Evolutionary conservation across 108 stramenopile genomes (phyloP), one percentile per base, ranked within the genome.

Genomic region (Cylindrotheca closterium): DNA sequence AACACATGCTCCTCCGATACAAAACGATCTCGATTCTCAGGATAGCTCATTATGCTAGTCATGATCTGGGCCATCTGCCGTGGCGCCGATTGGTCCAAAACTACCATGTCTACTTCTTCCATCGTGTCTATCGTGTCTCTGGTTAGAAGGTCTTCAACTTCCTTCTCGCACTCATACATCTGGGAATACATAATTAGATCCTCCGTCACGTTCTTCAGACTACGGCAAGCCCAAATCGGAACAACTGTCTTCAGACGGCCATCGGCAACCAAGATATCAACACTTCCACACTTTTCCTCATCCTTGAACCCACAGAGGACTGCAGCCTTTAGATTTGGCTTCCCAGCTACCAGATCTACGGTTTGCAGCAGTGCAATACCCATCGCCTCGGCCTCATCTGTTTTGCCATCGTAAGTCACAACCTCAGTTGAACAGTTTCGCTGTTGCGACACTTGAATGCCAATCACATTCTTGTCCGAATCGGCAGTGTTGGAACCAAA

Each of bases 401-500:
- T 47, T 12, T 59, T 3, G 1, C 29, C 34, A 48, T 19, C 30
- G 15, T 32, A 30, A 17, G 26, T 49, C 22, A 25, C 28, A 8
- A 46, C 28, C 8, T 59, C 5, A 12, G 21, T 12, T 46, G 2
- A 2, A 60, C 73, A 74, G 28, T 67, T 74, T 28, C 66, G 73
- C 19, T 30, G 33, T 55, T 62, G 65, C 25, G 60, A 54, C 37
- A 74, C 60, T 23, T 74, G 81, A 2, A 87, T 87, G 21, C 91
- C 91, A 49, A 85, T 79, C 5, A 4, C 8, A 7, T 52, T 53
- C 50, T 22, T 17, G 22, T 73, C 64, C 8, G 47, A 50, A 73
- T 73, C 67, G 86, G 80, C 88, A 33, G 83, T 80, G 25, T 73
- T 73, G 18, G 75, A 63, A 33, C 88, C 88, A 64, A 77, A 77